Evolutionary conservation across 2,329 filamentous ascomycete genomes (phyloP).

Genomic region (Ceratocystis destructans): DNA sequence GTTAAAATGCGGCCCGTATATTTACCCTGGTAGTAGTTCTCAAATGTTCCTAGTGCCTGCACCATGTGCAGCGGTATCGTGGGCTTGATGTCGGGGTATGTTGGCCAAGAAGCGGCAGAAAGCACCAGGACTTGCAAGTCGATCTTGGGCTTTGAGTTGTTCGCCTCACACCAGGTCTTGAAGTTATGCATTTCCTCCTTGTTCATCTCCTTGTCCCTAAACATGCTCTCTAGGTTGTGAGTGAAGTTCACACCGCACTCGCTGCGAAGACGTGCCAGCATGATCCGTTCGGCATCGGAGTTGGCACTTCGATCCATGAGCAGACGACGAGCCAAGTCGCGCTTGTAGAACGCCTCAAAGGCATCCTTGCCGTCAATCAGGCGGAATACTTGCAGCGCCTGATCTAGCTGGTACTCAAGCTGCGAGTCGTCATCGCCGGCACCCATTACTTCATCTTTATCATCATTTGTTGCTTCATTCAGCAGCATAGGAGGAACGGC

Average conservation of each 20-base stretch:
- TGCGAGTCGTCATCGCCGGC: slow-evolving; percentile 79
- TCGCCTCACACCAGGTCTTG: slow-evolving; percentile 41
- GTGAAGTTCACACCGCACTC: slow-evolving; percentile 93
- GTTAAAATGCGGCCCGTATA: slow-evolving; percentile 74
- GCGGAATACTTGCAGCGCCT: slow-evolving; percentile 84
- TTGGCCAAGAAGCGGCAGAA: slow-evolving; percentile 85
- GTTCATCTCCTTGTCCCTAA: slow-evolving; percentile 90
- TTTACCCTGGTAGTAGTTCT: slow-evolving; percentile 74
- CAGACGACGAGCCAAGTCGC: slow-evolving; percentile 76
- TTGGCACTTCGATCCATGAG: slow-evolving; percentile 88
- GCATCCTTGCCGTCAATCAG: slow-evolving; percentile 96
- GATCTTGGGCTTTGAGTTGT: slow-evolving; percentile 39
- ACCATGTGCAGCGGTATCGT: slow-evolving; percentile 64
- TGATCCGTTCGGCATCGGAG: slow-evolving; percentile 87
- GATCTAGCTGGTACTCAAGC: slow-evolving; percentile 80
- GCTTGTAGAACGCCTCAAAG: slow-evolving; percentile 99
- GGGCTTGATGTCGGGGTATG: slow-evolving; percentile 62
- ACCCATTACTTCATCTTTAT: slow-evolving; percentile 40
- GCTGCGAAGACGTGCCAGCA: slow-evolving; percentile 79
- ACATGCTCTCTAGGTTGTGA: slow-evolving; percentile 97
- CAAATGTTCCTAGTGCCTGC: slow-evolving; percentile 66
- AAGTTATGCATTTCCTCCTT: slow-evolving; percentile 89
- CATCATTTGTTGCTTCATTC: slow-evolving; percentile 33
- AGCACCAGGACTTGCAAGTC: slow-evolving; percentile 71
- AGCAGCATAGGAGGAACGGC: slow-evolving; percentile 58